A percentile compares a stretch with the other conserved stretches of the same genome.
Conservation (phyloP, 805 yeast genomes). For the Kluyveromyces aestuarii region DNA sequence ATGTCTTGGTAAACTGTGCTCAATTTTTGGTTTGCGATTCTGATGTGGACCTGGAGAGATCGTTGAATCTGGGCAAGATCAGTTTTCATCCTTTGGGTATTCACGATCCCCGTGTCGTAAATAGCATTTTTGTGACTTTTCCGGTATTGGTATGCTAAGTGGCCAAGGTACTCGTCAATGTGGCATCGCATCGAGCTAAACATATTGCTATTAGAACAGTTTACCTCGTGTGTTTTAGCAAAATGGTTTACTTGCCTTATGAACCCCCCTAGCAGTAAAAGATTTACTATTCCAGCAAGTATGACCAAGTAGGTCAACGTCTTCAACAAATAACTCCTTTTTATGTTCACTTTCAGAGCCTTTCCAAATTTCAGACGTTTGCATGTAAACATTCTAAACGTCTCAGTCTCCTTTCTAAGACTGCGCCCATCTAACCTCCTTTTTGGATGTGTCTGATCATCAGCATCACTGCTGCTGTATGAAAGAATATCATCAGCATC, state of each 20-base stretch:
- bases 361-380: neutral
- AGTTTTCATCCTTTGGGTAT: neutral
- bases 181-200: neutral
- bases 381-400: neutral
- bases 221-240: neutral
- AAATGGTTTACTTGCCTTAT: neutral
- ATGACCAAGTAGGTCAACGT: neutral
- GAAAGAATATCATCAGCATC: conserved; percentile 1
- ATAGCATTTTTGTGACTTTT: neutral
- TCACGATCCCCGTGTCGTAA: neutral
- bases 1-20: no score
- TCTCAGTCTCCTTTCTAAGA: neutral
- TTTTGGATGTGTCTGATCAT: neutral
- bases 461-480: neutral
- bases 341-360: neutral
- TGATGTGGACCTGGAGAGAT: neutral
- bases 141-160: neutral
- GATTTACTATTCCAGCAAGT: neutral
- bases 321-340: no score
- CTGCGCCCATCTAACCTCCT: neutral
- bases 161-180: neutral
- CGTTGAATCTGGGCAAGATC: neutral
- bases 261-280: neutral
- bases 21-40: no score
- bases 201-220: neutral